Conservation (phyloP, 129 eudicot species). For the Flaveria robusta region DNA sequence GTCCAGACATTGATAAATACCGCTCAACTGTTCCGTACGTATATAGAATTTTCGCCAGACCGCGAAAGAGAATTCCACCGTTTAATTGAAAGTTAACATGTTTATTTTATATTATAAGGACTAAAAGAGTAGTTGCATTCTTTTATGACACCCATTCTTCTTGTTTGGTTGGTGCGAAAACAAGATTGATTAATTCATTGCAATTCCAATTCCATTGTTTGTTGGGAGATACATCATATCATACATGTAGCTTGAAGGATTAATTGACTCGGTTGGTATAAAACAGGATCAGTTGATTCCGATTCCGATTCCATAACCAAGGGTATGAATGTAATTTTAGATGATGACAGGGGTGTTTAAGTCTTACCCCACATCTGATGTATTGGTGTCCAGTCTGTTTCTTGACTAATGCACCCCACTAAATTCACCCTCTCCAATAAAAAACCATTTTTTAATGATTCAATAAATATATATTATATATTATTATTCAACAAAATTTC, state of each 20-base stretch:
- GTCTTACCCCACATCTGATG: conserved; percentile 32
- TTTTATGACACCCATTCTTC: conserved; percentile 23
- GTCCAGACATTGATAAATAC: too few species aligned
- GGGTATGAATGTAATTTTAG: conserved; percentile 28
- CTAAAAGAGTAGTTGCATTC: conserved; percentile 11
- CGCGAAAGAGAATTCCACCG: too few species aligned
- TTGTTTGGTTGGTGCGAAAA: conserved; percentile 26
- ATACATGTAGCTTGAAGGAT: background rate
- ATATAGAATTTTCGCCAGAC: too few species aligned
- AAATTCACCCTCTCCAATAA: conserved; percentile 39
- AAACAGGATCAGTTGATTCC: conserved; percentile 32
- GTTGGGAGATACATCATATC: background rate
- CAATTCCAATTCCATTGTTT: conserved; percentile 15
- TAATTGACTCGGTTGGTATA: conserved; percentile 25
- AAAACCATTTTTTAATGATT: conserved; percentile 22
- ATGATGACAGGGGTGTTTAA: conserved; percentile 34
- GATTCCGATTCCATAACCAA: conserved; percentile 26
- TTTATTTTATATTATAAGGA: too few species aligned
- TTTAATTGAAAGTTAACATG: too few species aligned
- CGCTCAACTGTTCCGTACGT: too few species aligned
- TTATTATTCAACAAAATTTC: conserved; percentile 6
- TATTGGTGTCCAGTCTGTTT: conserved; percentile 53
- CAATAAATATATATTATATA: background rate
- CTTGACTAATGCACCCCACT: conserved; percentile 44
- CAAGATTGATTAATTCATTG: conserved; percentile 17